Base-by-base conservation (phyloP, 768 basidiomycete genomes). In the Hypholoma fasciculare region DNA sequence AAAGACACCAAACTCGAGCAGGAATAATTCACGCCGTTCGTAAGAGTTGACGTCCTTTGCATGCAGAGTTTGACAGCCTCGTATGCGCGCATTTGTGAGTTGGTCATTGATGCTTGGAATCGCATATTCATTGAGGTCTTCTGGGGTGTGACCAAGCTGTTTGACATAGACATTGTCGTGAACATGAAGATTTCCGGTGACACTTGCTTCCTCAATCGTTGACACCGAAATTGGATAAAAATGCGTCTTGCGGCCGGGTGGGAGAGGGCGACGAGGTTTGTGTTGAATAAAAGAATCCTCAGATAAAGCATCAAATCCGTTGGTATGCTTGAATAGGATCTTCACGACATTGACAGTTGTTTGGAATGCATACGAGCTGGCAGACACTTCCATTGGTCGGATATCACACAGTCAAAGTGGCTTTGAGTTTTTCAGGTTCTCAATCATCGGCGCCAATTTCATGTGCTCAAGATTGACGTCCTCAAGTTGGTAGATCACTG, bases 1-100 rank as follows among this genome's bases (percentile, higher is more conserved):
- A 52, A 78, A 77, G 0, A 71, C 49, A 0, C 73, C 74, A 26
- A 69, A 65, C 0, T 57, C 71, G 19, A 74, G 65, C 49, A 70
- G 68, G 26, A 73, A 67, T 9, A 63, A 17, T 17, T 70, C 56
- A 6, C 66, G 58, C 7, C 62, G 63, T 2, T 61, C 57, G 59
- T 65, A 74, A 0, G 62, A 26, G 36, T 58, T 64, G 1, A 67
- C 13, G 47, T 74, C 69, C 27, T 57, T 52, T 1, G n/a, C 27
- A 0, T 60, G 63, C 7, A 64, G 12, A 1, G 38, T 49, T 39
- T 72, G 65, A 6, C 37, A n/a, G 6, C 52, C 36, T 13, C 65
- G 65, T 23, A 66, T 67, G 0, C 57, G 54, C 2, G 61, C 59
- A 47, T 65, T 64, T 3, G 69, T 67, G 1, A 64, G 51, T 38